phyloP scores from a whole-genome alignment of 2,329 filamentous ascomycete genomes.

The Sarocladium brachiariae region DNA sequence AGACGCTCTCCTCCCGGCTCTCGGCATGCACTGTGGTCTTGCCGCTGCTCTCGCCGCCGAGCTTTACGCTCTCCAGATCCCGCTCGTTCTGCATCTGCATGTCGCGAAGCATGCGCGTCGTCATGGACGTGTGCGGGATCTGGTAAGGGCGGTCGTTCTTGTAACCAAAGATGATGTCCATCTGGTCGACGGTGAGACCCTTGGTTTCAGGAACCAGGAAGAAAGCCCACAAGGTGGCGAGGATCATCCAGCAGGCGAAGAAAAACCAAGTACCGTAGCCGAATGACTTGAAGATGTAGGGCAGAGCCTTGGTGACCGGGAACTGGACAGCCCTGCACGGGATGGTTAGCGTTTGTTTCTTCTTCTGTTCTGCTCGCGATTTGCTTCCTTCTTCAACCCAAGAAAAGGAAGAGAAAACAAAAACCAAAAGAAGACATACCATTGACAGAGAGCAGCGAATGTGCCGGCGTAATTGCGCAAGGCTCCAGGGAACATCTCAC shows the following conservation, averaged over 20 bases:
- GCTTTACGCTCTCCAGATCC: background rate
- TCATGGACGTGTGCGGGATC: background rate
- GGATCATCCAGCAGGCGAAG: conserved; percentile 45
- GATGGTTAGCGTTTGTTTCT: conserved; percentile 12
- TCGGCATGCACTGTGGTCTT: background rate
- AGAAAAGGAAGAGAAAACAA: conserved; percentile 56
- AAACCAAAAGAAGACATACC: conserved; percentile 54
- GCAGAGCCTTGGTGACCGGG: conserved; percentile 35
- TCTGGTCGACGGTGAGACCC: conserved; percentile 45
- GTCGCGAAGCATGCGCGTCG: background rate
- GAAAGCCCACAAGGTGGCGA: conserved; percentile 40
- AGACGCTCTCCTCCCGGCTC: background rate
- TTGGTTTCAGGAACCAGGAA: conserved; percentile 50
- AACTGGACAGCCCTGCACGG: conserved; percentile 17
- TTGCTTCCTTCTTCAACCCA: too few species aligned
- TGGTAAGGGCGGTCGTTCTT: conserved; percentile 4
- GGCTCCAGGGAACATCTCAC: conserved; percentile 38
- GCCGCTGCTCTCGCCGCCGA: background rate
- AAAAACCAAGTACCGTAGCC: conserved; percentile 50
- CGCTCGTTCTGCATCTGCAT: background rate
- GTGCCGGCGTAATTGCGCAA: conserved; percentile 35
- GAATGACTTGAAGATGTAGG: conserved; percentile 36
- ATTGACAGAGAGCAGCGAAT: conserved; percentile 33
- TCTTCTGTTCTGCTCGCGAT: too few species aligned
- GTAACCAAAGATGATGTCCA: conserved; percentile 32